Evolutionary conservation across 345 rosid species (phyloP).

Genomic region (Boechera retrofracta): DNA sequence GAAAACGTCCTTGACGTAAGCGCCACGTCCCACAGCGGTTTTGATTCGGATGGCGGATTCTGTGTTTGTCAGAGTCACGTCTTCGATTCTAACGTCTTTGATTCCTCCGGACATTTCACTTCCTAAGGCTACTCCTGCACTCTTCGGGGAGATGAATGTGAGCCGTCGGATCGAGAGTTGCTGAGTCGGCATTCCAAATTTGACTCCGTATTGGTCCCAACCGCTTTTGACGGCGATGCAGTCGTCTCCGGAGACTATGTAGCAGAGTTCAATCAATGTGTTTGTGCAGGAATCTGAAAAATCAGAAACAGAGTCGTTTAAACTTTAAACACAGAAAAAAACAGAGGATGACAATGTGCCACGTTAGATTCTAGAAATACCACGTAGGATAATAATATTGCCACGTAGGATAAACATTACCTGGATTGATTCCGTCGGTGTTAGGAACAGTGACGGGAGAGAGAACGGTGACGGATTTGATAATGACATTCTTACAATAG

Average conservation of each 20-base stretch:
- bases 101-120: slow-evolving; percentile 93
- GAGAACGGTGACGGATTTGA: slow-evolving; percentile 60
- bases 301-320: slow-evolving; percentile 15
- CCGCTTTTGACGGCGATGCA: slow-evolving; percentile 85
- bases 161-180: slow-evolving; percentile 61
- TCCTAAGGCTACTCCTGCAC: slow-evolving; percentile 80
- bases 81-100: slow-evolving; percentile 63
- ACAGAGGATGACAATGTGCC: slow-evolving; percentile 5
- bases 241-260: slow-evolving; percentile 76
- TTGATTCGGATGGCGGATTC: slow-evolving; percentile 68
- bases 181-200: slow-evolving; percentile 56
- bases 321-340: too few species aligned
- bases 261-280: slow-evolving; percentile 62
- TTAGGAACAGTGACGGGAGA: slow-evolving; percentile 79
- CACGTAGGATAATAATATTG: background rate
- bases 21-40: slow-evolving; percentile 74
- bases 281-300: slow-evolving; percentile 77
- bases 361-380: background rate
- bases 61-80: slow-evolving; percentile 56
- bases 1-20: slow-evolving; percentile 64
- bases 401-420: slow-evolving; percentile 36
- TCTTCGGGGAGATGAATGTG: slow-evolving; percentile 79
- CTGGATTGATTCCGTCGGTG: slow-evolving; percentile 91
- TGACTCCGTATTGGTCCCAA: slow-evolving; percentile 75
- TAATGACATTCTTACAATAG: slow-evolving; percentile 60